Evolutionary conservation across 441 rosid species (phyloP).

Genomic region (Eutrema salsugineum): DNA sequence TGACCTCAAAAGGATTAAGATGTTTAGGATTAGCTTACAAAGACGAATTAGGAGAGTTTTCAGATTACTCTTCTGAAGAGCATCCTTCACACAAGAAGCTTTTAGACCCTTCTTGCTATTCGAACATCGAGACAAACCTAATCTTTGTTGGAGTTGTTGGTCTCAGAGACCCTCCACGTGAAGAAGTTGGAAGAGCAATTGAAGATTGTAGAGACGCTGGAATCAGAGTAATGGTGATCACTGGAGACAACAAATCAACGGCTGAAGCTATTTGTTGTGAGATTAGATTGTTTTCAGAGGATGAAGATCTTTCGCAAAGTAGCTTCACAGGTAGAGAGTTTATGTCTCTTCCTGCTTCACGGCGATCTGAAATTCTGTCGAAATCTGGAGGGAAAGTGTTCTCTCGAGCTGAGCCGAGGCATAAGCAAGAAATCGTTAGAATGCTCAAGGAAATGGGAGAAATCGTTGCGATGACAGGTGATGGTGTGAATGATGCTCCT

Average conservation of each 20-base stretch:
- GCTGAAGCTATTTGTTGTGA: slow-evolving; percentile 89
- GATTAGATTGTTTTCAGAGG: slow-evolving; percentile 51
- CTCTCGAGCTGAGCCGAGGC: slow-evolving; percentile 88
- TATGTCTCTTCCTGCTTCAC: slow-evolving; percentile 49
- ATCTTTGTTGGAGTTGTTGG: slow-evolving; percentile 81
- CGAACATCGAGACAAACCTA: slow-evolving; percentile 59
- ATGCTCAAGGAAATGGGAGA: slow-evolving; percentile 86
- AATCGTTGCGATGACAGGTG: slow-evolving; percentile 94
- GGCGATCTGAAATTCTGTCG: slow-evolving; percentile 48
- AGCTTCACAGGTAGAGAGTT: slow-evolving; percentile 83
- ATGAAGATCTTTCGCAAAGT: slow-evolving; percentile 54
- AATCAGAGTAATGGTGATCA: slow-evolving; percentile 81
- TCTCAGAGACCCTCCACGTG: slow-evolving; percentile 95
- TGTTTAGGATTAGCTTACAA: slow-evolving; percentile 86
- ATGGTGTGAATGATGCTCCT: slow-evolving; percentile 95
- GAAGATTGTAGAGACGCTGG: slow-evolving; percentile 85
- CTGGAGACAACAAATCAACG: slow-evolving; percentile 92
- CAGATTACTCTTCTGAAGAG: slow-evolving; percentile 56
- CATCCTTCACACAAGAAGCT: slow-evolving; percentile 88
- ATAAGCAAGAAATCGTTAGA: slow-evolving; percentile 88
- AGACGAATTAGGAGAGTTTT: slow-evolving; percentile 75
- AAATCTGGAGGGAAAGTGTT: slow-evolving; percentile 80
- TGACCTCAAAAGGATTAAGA: slow-evolving; percentile 84
- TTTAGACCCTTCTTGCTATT: slow-evolving; percentile 72
- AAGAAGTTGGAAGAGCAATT: slow-evolving; percentile 69